Base-by-base conservation (phyloP, 2,329 filamentous ascomycete species). In the Tolypocladium tundrense region DNA sequence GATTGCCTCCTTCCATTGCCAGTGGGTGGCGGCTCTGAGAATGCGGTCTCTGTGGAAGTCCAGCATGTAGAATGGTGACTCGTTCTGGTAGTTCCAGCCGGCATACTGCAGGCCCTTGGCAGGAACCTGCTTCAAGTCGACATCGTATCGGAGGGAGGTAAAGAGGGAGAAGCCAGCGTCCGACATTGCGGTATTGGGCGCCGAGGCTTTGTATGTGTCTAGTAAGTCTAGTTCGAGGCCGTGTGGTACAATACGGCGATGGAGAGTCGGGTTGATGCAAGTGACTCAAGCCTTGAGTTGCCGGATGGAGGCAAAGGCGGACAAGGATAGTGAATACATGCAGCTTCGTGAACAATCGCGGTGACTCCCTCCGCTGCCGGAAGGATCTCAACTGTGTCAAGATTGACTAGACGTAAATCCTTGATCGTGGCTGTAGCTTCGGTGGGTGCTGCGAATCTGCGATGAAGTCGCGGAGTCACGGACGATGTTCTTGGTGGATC, bases 1-100 rank as follows among this genome's bases (percentile, higher is more conserved):
- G 11, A 79, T 63, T 0, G 78, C 83, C 4, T 66, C 60, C 1
- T 71, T 64, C 83, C 83, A 87, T 7, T 71, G 66, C 75, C 82
- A 88, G 62, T 86, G 68, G 6, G 65, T 69, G 6, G 84, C 83
- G 16, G 83, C 84, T 58, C 75, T 80, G n/a, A 91, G 77, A 68
- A 96, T 81, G 56, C 91, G 87, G 68, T 92, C 88, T 52, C 85
- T 83, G 70, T 96, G 91, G 64, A 87, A 86, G 59, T 85, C 78
- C 19, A 94, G 80, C 79, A 95, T 90, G 71, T 95, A 95, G 64
- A 90, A 86, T 0, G 86, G 82, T 10, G 84, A 88, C 8, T 74
- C 67, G 33, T 76, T 72, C 33, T 66, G 62, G 64, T 75, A 77
- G 65, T 85, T 85, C 74, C 78, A 86, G 21, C 77, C 81, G 45